These are phyloP conservation scores for Xerocomellus chrysenteron DNA, from an alignment of 768 basidiomycete genomes.

Conservation along the genomic window DNA sequence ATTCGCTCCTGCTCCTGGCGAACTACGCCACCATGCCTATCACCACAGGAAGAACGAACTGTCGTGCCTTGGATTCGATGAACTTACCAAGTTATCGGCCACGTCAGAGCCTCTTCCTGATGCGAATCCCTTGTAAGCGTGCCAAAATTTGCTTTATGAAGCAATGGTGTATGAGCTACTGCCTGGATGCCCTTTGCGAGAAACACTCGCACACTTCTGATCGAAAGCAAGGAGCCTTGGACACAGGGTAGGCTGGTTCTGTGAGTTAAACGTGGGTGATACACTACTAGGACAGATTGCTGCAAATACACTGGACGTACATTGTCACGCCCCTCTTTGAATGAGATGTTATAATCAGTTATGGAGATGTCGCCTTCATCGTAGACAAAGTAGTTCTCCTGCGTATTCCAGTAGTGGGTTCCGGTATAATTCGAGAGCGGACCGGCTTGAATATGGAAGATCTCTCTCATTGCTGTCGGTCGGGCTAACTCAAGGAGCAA, in stretches of 20 bases:
- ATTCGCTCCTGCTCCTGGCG: slow-evolving; percentile 56
- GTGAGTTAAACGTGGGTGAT: slow-evolving; percentile 1
- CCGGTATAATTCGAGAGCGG: slow-evolving; percentile 64
- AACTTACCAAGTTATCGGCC: slow-evolving; percentile 22
- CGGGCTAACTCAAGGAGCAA: background rate
- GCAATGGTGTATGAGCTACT: slow-evolving; percentile 8
- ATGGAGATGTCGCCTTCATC: slow-evolving; percentile 43
- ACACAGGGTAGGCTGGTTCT: slow-evolving; percentile 44
- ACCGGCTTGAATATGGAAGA: slow-evolving; percentile 77
- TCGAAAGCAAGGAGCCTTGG: slow-evolving; percentile 71
- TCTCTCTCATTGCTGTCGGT: slow-evolving; percentile 59
- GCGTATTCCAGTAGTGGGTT: slow-evolving; percentile 82
- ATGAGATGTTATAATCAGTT: slow-evolving; percentile 59
- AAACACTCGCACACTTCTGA: slow-evolving; percentile 48
- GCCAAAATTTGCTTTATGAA: slow-evolving; percentile 61
- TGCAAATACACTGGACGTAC: slow-evolving; percentile 36
- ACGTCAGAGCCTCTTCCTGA: slow-evolving; percentile 26
- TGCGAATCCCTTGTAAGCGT: slow-evolving; percentile 45
- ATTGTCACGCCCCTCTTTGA: slow-evolving; percentile 57
- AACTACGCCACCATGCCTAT: slow-evolving; percentile 49
- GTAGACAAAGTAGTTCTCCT: slow-evolving; percentile 65
- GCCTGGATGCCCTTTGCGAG: background rate
- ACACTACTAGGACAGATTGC: background rate
- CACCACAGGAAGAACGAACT: background rate
- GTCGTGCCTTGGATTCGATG: background rate